Base-by-base conservation (phyloP, 495 filamentous ascomycete species). In the Podospora pseudopauciseta region DNA sequence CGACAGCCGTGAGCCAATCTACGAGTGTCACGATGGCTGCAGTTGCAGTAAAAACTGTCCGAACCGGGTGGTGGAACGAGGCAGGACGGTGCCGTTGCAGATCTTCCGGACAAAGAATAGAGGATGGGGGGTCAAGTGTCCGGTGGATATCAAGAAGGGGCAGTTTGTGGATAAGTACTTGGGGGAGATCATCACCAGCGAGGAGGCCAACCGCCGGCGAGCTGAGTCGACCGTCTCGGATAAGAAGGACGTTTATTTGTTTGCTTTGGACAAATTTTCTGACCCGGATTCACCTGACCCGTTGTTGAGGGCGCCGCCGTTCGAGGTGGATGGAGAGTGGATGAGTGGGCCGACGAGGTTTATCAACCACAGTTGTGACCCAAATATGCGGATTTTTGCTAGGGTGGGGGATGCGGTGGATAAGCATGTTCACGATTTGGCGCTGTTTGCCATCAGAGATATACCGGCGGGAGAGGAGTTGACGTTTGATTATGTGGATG, bases 81-180 rank as follows among this genome's bases (percentile, higher is more conserved):
- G 95, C 0, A 83, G 95, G 1, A 86, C 83, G 44, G 81, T 97
- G 1, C 83, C 86, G 0, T 76, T 97, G 5, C 86, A 95, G 72
- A 92, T 97, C 28, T 99, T 97, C 76, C 84, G 90, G 68, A 96
- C 94, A 0, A 75, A 79, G 4, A 78, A 84, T 19, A 87, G 94
- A 44, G 95, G 95, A 6, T 97, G 94, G 86, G 95, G 92, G 28
- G 86, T 98, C 1, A 84, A 89, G 11, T 92, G 88, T 56, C 84
- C 83, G 0, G 84, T 89, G 15, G 78, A 86, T 26, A 87, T 99
- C 26, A 81, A 85, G 66, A 82, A 85, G 63, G 94, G 94, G 5
- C 91, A 96, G 72, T 97, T 96, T 71, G 87, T 98, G 64, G 94
- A 96, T 73, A 85, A 86, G 23, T 98, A 98, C 69, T 87, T 92